Percentiles rank a stretch among this genome's conserved stretches.
These are phyloP conservation scores for Nothomitra cinnamomea DNA, from an alignment of 2,329 filamentous ascomycete genomes.

Conservation along the genomic window DNA sequence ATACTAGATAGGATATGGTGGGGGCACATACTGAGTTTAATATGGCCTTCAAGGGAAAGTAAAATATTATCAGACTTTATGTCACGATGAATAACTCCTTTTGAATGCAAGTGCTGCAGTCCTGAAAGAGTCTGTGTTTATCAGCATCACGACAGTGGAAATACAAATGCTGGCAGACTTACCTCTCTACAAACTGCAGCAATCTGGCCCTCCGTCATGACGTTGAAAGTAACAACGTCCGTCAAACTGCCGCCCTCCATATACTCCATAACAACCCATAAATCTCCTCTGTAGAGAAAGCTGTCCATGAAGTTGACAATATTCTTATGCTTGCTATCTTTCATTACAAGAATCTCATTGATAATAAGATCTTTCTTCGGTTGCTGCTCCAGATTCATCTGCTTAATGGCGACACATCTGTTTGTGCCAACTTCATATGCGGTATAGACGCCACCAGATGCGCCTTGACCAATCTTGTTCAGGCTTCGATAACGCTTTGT, in stretches of 20 bases:
- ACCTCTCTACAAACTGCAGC: conserved; percentile 83
- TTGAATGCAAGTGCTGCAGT: conserved; percentile 87
- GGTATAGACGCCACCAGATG: conserved; percentile 87
- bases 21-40: conserved; percentile 67
- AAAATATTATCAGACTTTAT: conserved; percentile 99
- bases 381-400: conserved; percentile 98
- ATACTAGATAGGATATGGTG: conserved; percentile 5
- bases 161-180: conserved; percentile 14
- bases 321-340: conserved; percentile 93
- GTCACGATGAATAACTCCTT: conserved; percentile 94
- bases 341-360: conserved; percentile 98
- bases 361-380: conserved; percentile 99
- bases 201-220: conserved; percentile 97
- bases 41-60: conserved; percentile 81
- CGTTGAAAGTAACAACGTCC: conserved; percentile 97
- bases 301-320: conserved; percentile 99
- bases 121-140: conserved; percentile 57
- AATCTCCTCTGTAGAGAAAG: conserved; percentile 71
- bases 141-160: conserved; percentile 8
- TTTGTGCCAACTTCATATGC: conserved; percentile 74
- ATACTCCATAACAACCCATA: conserved; percentile 99
- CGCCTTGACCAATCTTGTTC: conserved; percentile 93
- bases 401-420: conserved; percentile 90
- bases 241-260: conserved; percentile 98
- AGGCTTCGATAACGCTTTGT: conserved; percentile 73